Base-by-base conservation (phyloP, 306 rosid species). In the Cucurbita argyrosperma region DNA sequence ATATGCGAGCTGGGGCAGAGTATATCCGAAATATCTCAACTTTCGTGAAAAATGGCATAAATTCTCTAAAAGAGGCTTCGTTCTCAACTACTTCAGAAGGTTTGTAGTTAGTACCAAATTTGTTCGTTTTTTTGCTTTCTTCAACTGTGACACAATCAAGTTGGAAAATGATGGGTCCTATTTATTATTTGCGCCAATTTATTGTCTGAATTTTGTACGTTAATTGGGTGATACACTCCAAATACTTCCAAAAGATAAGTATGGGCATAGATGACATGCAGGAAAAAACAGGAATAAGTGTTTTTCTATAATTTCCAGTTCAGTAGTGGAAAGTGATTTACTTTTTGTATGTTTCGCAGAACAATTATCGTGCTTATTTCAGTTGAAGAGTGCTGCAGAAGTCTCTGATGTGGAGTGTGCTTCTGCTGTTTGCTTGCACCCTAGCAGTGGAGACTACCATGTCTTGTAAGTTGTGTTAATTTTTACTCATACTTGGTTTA, bases 381-480 rank as follows among this genome's bases (percentile, higher is more conserved):
- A 87, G 83, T 89, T 94, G 78, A 89, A 82, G 81, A 94, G 98
- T 79, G 79, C 91, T 21, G 74, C 88, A n/a, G 96, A 91, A 76
- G 90, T 88, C 77, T 74, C 83, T 75, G 87, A 78, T 70, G 56
- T 82, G 62, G 90, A 89, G 75, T 64, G 86, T 9, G 68, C 83
- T 69, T 85, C 92, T 50, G 92, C 90, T 54, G 78, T 85, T 73
- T 80, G 78, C 84, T 81, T 89, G 83, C 88, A 68, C 78, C 88
- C 96, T 19, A 92, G 96, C 74, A 87, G 84, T 60, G 92, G 96
- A 54, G 97, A 94, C 46, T 86, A 84, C 85, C 92, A 88, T 79
- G 92, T 91, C 74, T 89, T 91, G 99, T 94, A 81, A 88, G 99
- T 85, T 77, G 39, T 64, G 71, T 71, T 19, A 19, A 19, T 19